Evolutionary conservation across 2,329 filamentous ascomycete genomes (phyloP), one percentile per base, ranked within the genome.

Genomic region (Pseudogymnoascus sp.): DNA sequence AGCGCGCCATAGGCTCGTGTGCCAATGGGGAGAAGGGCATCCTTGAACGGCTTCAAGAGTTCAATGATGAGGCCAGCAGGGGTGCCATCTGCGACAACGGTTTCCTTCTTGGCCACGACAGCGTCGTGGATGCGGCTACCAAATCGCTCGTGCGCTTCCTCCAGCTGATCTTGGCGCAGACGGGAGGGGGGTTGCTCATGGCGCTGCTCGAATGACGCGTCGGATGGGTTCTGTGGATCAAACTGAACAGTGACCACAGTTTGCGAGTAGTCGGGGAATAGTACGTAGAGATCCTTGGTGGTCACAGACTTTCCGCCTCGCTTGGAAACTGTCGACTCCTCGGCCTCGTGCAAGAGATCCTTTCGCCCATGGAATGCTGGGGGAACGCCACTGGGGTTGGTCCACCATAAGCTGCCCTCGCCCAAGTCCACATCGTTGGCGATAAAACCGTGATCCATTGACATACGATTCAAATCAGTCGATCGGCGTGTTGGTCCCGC

Each of bases 241-340:
- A 88, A 97, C 58, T 82, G 86, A 15, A 87, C 89, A 0, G 87
- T 91, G 69, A 99, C 83, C 65, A 95, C 81, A 0, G 93, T 97
- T 72, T 97, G 94, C 15, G 92, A 97, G 74, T 99, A 99, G 75
- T 99, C 94, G 69, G 91, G 87, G 77, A 90, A 99, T 7, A 99
- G 77, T n/a, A 97, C 79, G 68, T 88, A 94, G 41, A 97, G 81
- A 63, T 92, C 86, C 66, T 92, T 92, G 6, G 87, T 89, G 18
- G 96, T 78, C 1, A 81, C 82, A 0, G 85, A 85, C 71, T 86
- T 87, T 25, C 89, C 86, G 28, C 87, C 87, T 12, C 86, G 83
- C 65, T 86, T 86, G 9, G 82, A 81, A 12, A 87, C 82, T 6
- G 82, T 86, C 1, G 86, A 85, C 71, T 97, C 90, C 65, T 96